Percentiles rank a stretch among this genome's conserved stretches.
Evolutionary conservation across 1,139 yeast species (phyloP).

Genomic region (Candida sp.): DNA sequence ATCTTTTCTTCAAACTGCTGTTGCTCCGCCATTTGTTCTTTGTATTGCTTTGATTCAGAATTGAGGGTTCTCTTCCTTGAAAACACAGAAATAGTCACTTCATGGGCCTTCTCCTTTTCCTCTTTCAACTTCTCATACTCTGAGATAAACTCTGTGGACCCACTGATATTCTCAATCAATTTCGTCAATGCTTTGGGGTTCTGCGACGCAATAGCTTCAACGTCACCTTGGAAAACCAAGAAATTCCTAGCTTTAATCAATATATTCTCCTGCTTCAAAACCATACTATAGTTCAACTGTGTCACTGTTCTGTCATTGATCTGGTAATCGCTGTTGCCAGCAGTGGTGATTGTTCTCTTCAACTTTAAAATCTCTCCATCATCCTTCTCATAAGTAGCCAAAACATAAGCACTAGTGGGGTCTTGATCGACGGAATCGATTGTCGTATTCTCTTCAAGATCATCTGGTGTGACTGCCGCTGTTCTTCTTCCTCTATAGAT

Average conservation of each 20-base stretch:
- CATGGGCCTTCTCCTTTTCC: slow-evolving; percentile 69
- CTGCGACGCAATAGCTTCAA: slow-evolving; percentile 92
- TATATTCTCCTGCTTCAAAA: slow-evolving; percentile 81
- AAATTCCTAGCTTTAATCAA: slow-evolving; percentile 90
- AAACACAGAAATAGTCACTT: slow-evolving; percentile 65
- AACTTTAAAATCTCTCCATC: slow-evolving; percentile 56
- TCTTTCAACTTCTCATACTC: slow-evolving; percentile 75
- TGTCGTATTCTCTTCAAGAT: slow-evolving; percentile 18
- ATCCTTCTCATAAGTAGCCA: slow-evolving; percentile 72
- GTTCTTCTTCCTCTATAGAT: slow-evolving; percentile 71
- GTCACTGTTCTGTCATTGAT: slow-evolving; percentile 68
- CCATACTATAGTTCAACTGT: slow-evolving; percentile 65
- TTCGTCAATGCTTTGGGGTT: slow-evolving; percentile 76
- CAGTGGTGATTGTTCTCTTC: slow-evolving; percentile 56
- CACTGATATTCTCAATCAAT: slow-evolving; percentile 83
- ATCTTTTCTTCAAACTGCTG: slow-evolving; percentile 66
- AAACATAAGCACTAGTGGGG: slow-evolving; percentile 77
- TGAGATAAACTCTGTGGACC: slow-evolving; percentile 67
- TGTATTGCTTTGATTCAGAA: slow-evolving; percentile 80
- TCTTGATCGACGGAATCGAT: slow-evolving; percentile 29
- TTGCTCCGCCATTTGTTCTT: slow-evolving; percentile 77
- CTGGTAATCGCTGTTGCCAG: slow-evolving; percentile 72
- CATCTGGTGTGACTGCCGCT: slow-evolving; percentile 13
- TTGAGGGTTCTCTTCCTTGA: slow-evolving; percentile 75
- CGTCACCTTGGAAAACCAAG: slow-evolving; percentile 96